Percentiles rank a stretch among this genome's conserved stretches.
Evolutionary conservation across 108 stramenopile species (phyloP).

Genomic region (Cyclotella distinguenda): DNA sequence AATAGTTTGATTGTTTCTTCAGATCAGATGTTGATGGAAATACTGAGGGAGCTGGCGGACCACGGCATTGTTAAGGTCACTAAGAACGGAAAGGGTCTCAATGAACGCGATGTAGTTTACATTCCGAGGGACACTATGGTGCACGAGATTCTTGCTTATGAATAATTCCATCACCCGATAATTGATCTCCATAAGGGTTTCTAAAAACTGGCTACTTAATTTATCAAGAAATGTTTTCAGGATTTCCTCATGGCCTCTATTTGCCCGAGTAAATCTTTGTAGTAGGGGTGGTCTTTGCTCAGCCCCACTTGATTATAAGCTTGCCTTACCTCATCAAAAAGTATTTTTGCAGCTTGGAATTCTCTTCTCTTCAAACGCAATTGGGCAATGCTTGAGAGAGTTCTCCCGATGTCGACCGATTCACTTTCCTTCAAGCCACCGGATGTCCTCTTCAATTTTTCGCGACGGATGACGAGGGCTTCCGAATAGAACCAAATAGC

Average conservation of each 20-base stretch:
- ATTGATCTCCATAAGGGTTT: too few relatives aligned
- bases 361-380: constrained; percentile 37
- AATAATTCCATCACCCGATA: too few relatives aligned
- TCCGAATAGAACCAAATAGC: constrained; percentile 50
- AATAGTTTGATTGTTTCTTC: constrained; percentile 42
- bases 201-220: too few relatives aligned
- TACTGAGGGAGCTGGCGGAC: constrained; percentile 60
- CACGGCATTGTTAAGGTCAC: constrained; percentile 49
- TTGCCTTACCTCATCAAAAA: constrained; percentile 37
- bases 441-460: constrained; percentile 13
- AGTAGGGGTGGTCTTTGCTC: constrained; percentile 32
- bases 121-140: constrained; percentile 17
- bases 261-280: constrained; percentile 25
- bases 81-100: constrained; percentile 10
- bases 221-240: too few relatives aligned
- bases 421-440: constrained; percentile 29
- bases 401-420: constrained; percentile 41
- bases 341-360: constrained; percentile 46
- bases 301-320: constrained; percentile 35
- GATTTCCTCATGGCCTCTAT: constrained; percentile 31
- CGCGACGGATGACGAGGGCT: constrained; percentile 32
- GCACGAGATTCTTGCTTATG: constrained; percentile 21
- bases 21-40: constrained; percentile 48
- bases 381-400: constrained; percentile 44
- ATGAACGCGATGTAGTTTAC: constrained; percentile 12